Conservation (phyloP, 2,329 filamentous ascomycete genomes). For the Chaetomiaceae sp. region DNA sequence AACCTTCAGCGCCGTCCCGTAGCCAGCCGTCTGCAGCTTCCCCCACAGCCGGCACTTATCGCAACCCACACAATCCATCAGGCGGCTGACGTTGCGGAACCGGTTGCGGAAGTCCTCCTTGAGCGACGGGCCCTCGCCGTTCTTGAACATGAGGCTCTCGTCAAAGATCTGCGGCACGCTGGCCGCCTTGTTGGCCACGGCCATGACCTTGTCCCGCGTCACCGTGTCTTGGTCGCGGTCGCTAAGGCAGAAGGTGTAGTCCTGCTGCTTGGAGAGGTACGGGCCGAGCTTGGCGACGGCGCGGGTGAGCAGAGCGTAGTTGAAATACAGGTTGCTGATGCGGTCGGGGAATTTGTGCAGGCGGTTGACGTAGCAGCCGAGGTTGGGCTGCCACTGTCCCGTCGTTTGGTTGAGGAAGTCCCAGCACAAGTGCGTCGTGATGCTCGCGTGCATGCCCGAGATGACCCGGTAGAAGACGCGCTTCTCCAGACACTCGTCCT, state of each 20-base stretch:
- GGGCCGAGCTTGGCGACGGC: conserved; percentile 87
- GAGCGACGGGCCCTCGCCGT: conserved; percentile 66
- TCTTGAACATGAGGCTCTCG: conserved; percentile 91
- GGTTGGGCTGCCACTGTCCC: conserved; percentile 86
- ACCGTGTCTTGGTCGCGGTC: conserved; percentile 72
- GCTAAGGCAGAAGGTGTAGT: conserved; percentile 89
- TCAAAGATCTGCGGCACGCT: conserved; percentile 81
- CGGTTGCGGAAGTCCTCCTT: conserved; percentile 98
- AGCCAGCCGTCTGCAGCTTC: conserved; percentile 91
- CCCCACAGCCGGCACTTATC: conserved; percentile 99
- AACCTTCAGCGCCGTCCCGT: conserved; percentile 91
- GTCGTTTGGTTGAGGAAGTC: conserved; percentile 94
- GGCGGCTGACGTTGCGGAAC: conserved; percentile 90
- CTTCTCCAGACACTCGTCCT: conserved; percentile 95
- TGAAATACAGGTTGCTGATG: conserved; percentile 97
- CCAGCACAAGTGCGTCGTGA: conserved; percentile 93
- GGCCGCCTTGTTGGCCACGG: conserved; percentile 66
- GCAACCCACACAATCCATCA: conserved; percentile 98
- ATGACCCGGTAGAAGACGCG: conserved; percentile 96
- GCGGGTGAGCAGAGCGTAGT: conserved; percentile 91
- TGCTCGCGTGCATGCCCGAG: conserved; percentile 97
- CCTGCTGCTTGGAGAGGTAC: conserved; percentile 55
- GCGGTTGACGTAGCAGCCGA: conserved; percentile 82
- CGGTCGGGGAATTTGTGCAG: conserved; percentile 82
- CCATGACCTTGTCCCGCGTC: conserved; percentile 78